These are phyloP conservation scores for Parachlorella kessleri DNA, from an alignment of 139 green algal genomes.

Conservation along the genomic window DNA sequence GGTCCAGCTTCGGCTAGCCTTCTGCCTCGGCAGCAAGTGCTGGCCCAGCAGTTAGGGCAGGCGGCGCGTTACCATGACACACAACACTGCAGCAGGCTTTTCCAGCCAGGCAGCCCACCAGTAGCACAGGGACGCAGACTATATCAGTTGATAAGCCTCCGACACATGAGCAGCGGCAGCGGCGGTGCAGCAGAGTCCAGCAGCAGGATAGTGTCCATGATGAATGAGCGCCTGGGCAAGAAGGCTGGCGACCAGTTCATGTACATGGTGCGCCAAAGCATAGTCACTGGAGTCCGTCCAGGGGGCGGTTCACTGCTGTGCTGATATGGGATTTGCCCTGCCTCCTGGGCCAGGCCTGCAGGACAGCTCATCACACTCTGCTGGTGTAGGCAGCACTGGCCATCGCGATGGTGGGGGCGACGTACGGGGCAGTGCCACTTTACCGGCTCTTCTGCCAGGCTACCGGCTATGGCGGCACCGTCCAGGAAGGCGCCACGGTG, in stretches of 20 bases:
- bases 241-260: conserved; percentile 26
- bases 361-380: neutral
- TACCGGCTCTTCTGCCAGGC: conserved; percentile 80
- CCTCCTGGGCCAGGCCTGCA: neutral
- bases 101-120: no score
- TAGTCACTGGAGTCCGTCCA: no score
- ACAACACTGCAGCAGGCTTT: no score
- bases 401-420: conserved; percentile 91
- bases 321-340: no score
- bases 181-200: neutral
- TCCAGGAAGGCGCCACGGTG: conserved; percentile 66
- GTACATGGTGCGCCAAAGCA: conserved; percentile 55
- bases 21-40: no score
- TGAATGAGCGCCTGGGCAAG: conserved; percentile 6
- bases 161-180: conserved; percentile 1
- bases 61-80: no score
- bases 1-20: no score
- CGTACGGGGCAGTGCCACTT: conserved; percentile 93
- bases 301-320: neutral
- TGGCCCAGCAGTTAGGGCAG: no score
- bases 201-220: neutral
- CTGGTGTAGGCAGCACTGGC: conserved; percentile 67
- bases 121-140: no score
- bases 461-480: conserved; percentile 86
- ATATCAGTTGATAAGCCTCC: conserved; percentile 3